A percentile compares a stretch with the other conserved stretches of the same genome.
These are phyloP conservation scores for Pythium scleroteichum DNA, from an alignment of 352 stramenopile genomes.

Conservation along the genomic window DNA sequence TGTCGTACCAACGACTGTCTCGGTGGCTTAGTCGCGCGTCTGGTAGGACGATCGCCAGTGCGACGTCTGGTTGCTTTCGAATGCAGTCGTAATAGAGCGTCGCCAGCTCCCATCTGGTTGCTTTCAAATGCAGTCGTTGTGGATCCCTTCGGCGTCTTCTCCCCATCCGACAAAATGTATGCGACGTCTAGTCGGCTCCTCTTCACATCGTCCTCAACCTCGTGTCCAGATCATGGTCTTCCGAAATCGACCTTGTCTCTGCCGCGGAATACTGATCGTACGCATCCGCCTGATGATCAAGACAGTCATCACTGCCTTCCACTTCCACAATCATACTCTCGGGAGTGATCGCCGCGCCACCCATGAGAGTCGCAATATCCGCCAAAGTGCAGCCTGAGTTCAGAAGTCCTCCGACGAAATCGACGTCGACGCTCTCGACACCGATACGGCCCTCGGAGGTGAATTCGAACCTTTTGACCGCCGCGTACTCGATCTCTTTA, in stretches of 20 bases:
- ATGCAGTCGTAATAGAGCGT: too few species aligned
- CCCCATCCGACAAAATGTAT: conserved; percentile 6
- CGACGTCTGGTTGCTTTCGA: too few species aligned
- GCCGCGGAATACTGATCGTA: too few species aligned
- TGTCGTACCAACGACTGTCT: too few species aligned
- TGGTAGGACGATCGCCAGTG: too few species aligned
- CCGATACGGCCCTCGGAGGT: conserved; percentile 20
- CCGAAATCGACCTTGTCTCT: too few species aligned
- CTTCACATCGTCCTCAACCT: not conserved
- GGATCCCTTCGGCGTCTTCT: too few species aligned
- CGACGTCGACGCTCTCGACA: conserved; percentile 16
- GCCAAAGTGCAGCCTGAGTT: conserved; percentile 9
- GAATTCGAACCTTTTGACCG: conserved; percentile 23
- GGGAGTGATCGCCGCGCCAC: conserved; percentile 7
- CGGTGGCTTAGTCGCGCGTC: too few species aligned
- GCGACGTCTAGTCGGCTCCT: conserved; percentile 11
- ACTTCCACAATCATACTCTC: conserved; percentile 25
- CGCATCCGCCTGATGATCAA: too few species aligned
- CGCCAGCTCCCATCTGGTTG: too few species aligned
- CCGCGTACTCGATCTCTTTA: conserved; percentile 18
- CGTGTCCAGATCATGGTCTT: too few species aligned
- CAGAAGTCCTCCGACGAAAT: conserved; percentile 20
- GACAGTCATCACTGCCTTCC: not conserved
- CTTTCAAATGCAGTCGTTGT: too few species aligned
- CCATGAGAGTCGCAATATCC: conserved; percentile 23